phyloP scores from a whole-genome alignment of 768 basidiomycete species.

The Rhizopogon vinicolor region DNA sequence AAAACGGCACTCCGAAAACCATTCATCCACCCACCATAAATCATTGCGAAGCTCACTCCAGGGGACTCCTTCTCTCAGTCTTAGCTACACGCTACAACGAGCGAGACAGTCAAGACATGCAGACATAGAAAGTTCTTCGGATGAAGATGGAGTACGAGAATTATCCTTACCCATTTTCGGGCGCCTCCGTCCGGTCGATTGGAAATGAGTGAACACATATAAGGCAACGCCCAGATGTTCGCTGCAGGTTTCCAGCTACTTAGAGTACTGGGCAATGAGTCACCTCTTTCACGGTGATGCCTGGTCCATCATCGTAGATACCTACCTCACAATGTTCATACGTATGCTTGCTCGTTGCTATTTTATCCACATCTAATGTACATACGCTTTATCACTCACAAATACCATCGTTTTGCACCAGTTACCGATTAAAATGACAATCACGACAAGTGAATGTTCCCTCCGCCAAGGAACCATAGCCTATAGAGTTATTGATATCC shows the following conservation, averaged over 20 bases:
- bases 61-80: background rate
- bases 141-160: background rate
- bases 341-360: too few species aligned
- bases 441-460: too few species aligned
- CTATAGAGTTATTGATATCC: too few species aligned
- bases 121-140: background rate
- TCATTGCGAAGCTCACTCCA: background rate
- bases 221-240: too few species aligned
- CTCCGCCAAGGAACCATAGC: too few species aligned
- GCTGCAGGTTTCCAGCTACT: background rate
- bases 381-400: too few species aligned
- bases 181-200: constrained; percentile 6
- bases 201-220: background rate
- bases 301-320: too few species aligned
- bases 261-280: too few species aligned
- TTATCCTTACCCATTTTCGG: constrained; percentile 22
- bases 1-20: background rate
- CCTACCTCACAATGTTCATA: too few species aligned
- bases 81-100: background rate
- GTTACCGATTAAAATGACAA: too few species aligned
- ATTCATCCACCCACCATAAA: background rate
- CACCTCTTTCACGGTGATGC: background rate
- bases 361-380: too few species aligned
- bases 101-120: background rate
- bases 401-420: too few species aligned